Base-by-base conservation (phyloP, 257 asterid species). In the Thymus quinquecostatus region DNA sequence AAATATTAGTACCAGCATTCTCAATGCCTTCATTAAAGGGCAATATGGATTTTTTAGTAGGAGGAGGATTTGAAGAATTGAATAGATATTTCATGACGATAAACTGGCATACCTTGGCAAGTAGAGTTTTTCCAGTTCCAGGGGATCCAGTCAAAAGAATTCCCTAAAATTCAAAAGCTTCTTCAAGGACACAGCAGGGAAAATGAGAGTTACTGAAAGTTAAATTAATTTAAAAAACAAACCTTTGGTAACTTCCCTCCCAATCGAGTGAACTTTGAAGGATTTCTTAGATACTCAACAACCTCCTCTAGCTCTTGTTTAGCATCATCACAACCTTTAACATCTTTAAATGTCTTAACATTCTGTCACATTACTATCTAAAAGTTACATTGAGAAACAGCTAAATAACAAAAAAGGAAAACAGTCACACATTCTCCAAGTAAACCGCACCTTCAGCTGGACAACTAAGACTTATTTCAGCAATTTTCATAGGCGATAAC, bases 251-350 rank as follows among this genome's bases (percentile, higher is more conserved):
- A 76, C 80, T 94, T 94, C 47, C 99, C 99, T 74, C 99, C 99
- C 66, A 91, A 83, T 49, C 97, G 86, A 71, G 99, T 94, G 86
- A 94, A 91, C 82, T 94, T 91, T 10, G 93, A 48, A 67, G 99
- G 99, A 79, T 92, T 88, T 71, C 77, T 94, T 12, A 94, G 91
- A 84, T 94, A 94, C 88, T 94, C 95, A 68, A 94, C 99, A 83
- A 94, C 96, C 91, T 94, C 99, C 86, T 90, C 99, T 60, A 94
- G 99, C 90, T 94, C 99, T 86, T 94, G 96, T 70, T 94, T 94
- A 58, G 99, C 99, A 86, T 94, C 99, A 84, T 94, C 99, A 75
- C 99, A 94, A 62, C 99, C 99, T 83, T 89, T 94, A 77, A 91
- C 99, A 74, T 94, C 99, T 87, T 94, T 94, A 75, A 94, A 94